Evolutionary conservation across 495 filamentous ascomycete genomes (phyloP).

Genomic region (Penicillium pulvis): DNA sequence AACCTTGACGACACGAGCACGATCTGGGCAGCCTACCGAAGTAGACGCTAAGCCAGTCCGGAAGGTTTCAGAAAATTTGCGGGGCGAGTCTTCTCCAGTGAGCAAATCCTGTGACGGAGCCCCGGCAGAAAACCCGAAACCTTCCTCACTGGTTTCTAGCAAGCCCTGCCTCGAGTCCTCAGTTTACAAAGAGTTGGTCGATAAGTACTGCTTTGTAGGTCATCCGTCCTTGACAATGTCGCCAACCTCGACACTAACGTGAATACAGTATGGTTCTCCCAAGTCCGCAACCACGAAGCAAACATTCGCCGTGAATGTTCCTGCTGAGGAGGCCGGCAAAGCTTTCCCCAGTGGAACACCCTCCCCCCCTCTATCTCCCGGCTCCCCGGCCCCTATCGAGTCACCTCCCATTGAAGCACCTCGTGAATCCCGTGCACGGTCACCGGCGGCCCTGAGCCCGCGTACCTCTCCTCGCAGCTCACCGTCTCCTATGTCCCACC

Average conservation of each 20-base stretch:
- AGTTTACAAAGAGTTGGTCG: slow-evolving; percentile 89
- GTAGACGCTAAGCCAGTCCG: slow-evolving; percentile 12
- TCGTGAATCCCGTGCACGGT: slow-evolving; percentile 19
- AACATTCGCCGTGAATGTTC: slow-evolving; percentile 19
- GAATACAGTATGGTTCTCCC: slow-evolving; percentile 50
- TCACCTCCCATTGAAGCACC: slow-evolving; percentile 13
- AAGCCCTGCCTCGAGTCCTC: slow-evolving; percentile 76
- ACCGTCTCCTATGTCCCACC: slow-evolving; percentile 40
- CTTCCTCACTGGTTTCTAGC: slow-evolving; percentile 53
- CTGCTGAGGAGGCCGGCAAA: slow-evolving; percentile 16
- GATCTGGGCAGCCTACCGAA: slow-evolving; percentile 22
- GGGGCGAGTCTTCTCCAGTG: slow-evolving; percentile 23
- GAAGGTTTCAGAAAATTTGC: slow-evolving; percentile 15
- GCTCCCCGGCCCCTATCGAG: slow-evolving; percentile 27
- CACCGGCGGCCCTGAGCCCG: slow-evolving; percentile 24
- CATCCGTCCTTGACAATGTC: slow-evolving; percentile 22
- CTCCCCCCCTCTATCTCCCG: slow-evolving; percentile 29
- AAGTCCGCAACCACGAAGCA: slow-evolving; percentile 18
- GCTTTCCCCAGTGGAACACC: slow-evolving; percentile 16
- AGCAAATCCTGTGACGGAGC: slow-evolving; percentile 20
- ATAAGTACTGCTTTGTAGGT: slow-evolving; percentile 99
- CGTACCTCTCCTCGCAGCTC: slow-evolving; percentile 33
- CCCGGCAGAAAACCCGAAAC: slow-evolving; percentile 35
- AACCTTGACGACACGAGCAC: slow-evolving; percentile 43
- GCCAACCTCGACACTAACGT: slow-evolving; percentile 15